phyloP scores from a whole-genome alignment of 1,284 basidiomycete genomes.

The Amylostereum chailletii region DNA sequence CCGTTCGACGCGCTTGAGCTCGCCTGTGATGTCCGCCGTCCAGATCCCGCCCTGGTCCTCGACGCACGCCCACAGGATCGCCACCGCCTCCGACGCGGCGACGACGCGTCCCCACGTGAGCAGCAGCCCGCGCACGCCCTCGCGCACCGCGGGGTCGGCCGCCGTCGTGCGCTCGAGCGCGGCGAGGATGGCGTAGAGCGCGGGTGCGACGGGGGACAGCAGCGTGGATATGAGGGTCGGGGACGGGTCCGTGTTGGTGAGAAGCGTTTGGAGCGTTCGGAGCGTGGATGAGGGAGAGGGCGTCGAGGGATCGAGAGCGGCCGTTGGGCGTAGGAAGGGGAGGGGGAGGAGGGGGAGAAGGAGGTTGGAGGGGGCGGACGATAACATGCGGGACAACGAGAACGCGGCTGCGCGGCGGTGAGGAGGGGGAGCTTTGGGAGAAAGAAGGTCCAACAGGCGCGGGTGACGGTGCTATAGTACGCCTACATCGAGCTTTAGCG shows the following conservation, averaged over 20 bases:
- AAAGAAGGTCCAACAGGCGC: constrained; percentile 41
- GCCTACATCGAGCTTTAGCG: constrained; percentile 29
- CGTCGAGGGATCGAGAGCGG: neutral
- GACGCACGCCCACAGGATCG: constrained; percentile 55
- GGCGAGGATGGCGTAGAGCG: constrained; percentile 57
- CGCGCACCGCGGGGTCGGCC: constrained; percentile 53
- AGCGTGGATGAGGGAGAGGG: constrained; percentile 31
- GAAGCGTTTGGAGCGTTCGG: constrained; percentile 40
- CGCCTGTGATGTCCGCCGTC: constrained; percentile 44
- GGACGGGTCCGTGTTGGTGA: constrained; percentile 74
- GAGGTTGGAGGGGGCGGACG: constrained; percentile 28
- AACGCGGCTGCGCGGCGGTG: constrained; percentile 62
- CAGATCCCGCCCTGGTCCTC: constrained; percentile 46
- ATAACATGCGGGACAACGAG: constrained; percentile 55
- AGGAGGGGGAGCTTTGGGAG: constrained; percentile 26
- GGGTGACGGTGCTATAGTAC: constrained; percentile 49
- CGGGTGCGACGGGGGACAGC: constrained; percentile 59
- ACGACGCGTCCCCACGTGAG: constrained; percentile 69
- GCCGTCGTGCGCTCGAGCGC: constrained; percentile 45
- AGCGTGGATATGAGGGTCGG: constrained; percentile 55
- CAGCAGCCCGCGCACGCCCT: constrained; percentile 51
- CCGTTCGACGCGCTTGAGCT: constrained; percentile 33
- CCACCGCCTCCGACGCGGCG: constrained; percentile 39
- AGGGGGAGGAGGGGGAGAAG: constrained; percentile 35
- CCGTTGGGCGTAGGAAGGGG: constrained; percentile 26